Evolutionary conservation across 2,329 filamentous ascomycete genomes (phyloP).

Genomic region (Nothomitra cinnamomea): DNA sequence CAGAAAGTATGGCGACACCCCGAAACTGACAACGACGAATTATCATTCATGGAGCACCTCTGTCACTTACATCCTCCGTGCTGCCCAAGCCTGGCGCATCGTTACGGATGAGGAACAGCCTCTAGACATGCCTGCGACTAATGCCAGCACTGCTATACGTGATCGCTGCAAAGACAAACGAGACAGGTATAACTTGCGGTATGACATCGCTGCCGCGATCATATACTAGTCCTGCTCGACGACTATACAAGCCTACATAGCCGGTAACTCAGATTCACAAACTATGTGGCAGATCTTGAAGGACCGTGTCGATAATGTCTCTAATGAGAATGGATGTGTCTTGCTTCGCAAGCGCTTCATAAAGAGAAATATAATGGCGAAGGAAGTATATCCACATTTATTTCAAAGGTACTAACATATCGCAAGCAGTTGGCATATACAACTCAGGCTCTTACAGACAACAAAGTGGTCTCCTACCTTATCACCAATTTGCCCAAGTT

Average conservation of each 20-base stretch:
- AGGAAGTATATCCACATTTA: too few relatives aligned
- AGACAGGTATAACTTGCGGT: neutral
- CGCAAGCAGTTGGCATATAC: neutral
- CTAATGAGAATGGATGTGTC: neutral
- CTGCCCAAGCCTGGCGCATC: neutral
- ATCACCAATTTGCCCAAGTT: neutral
- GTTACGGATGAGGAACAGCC: neutral
- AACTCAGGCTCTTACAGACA: neutral
- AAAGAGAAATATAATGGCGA: neutral
- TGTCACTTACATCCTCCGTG: neutral
- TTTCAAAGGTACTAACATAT: neutral
- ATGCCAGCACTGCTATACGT: neutral
- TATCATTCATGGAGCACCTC: too few relatives aligned
- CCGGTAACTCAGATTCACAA: neutral
- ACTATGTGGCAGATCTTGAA: too few relatives aligned
- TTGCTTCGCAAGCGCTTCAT: neutral
- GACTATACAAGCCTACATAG: neutral
- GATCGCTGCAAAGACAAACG: neutral
- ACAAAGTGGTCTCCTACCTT: neutral
- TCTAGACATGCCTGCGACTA: neutral
- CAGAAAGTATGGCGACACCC: too few relatives aligned
- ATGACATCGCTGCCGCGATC: neutral
- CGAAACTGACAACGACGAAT: too few relatives aligned
- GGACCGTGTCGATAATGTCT: neutral
- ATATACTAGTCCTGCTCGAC: neutral